Evolutionary conservation across 805 yeast genomes (phyloP).

Genomic region (Starmerella riodocensis): DNA sequence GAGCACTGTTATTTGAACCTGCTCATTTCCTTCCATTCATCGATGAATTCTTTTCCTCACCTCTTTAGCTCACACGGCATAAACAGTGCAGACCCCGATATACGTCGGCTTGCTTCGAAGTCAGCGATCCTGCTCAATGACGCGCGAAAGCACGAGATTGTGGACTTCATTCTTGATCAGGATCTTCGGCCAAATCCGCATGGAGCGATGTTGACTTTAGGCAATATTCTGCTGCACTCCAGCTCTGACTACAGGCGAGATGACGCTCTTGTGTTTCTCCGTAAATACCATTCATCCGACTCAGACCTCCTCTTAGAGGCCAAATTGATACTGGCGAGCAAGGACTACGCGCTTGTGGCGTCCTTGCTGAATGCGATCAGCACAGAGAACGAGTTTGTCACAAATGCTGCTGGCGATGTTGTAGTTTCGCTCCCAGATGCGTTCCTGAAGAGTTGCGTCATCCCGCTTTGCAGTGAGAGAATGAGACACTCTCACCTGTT

Average conservation of each 20-base stretch:
- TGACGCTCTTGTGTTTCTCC: background rate
- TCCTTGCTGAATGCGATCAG: background rate
- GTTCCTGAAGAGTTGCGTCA: background rate
- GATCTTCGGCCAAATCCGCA: background rate
- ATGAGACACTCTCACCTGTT: conserved; percentile 10
- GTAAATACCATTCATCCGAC: background rate
- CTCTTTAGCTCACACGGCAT: conserved; percentile 28
- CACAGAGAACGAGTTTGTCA: conserved; percentile 5
- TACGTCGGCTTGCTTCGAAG: conserved; percentile 33
- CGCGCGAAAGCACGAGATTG: background rate
- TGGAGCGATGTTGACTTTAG: conserved; percentile 14
- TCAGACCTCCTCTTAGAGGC: conserved; percentile 7
- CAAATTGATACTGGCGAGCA: conserved; percentile 1
- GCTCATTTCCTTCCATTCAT: conserved; percentile 22
- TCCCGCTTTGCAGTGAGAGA: conserved; percentile 5
- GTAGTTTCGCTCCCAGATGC: background rate
- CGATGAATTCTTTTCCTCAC: conserved; percentile 17
- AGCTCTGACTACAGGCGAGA: too few relatives aligned
- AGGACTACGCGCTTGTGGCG: background rate
- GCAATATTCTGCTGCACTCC: too few relatives aligned
- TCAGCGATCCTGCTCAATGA: conserved; percentile 24
- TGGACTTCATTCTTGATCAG: background rate
- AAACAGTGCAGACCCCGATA: conserved; percentile 31
- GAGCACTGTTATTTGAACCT: conserved; percentile 31
- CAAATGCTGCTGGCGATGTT: background rate